Conservation (phyloP, 306 rosid genomes). For the Cucurbita ficifolia region DNA sequence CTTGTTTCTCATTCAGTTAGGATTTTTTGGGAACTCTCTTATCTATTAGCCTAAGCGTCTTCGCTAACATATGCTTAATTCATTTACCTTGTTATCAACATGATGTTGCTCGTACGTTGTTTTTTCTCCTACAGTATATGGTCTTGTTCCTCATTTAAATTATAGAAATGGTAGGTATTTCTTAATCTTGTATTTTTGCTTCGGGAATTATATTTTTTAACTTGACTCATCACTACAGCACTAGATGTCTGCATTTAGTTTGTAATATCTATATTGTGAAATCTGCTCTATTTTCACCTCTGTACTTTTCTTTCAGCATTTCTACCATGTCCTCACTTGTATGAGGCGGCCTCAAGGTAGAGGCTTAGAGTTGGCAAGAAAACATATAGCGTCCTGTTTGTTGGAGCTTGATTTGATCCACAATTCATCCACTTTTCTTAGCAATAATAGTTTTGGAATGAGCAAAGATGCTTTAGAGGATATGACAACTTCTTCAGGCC, state of each 20-base stretch:
- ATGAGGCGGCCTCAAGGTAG: slow-evolving; percentile 95
- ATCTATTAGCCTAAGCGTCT: too few species aligned
- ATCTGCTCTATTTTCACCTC: not conserved
- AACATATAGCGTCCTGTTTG: slow-evolving; percentile 72
- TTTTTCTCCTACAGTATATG: not conserved
- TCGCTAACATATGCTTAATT: not conserved
- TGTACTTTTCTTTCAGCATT: slow-evolving; percentile 54
- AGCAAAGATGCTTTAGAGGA: slow-evolving; percentile 27
- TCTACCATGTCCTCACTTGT: slow-evolving; percentile 69
- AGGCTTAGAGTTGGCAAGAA: slow-evolving; percentile 90
- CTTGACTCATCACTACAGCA: not conserved
- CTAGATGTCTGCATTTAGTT: not conserved
- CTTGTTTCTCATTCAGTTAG: not conserved
- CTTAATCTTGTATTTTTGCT: not conserved
- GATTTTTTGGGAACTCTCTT: not conserved
- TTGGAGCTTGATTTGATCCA: slow-evolving; percentile 46
- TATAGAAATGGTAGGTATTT: not conserved
- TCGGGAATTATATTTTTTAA: not conserved
- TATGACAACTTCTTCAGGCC: slow-evolving; percentile 74
- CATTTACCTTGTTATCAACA: not conserved
- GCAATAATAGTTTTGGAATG: slow-evolving; percentile 27
- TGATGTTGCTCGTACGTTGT: not conserved
- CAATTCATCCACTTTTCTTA: slow-evolving; percentile 59
- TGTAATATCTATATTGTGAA: not conserved
- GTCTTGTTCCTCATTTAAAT: not conserved